Evolutionary conservation across 2,329 filamentous ascomycete species (phyloP), one percentile per base, ranked within the genome.

Genomic region (Epichloe festucae): DNA sequence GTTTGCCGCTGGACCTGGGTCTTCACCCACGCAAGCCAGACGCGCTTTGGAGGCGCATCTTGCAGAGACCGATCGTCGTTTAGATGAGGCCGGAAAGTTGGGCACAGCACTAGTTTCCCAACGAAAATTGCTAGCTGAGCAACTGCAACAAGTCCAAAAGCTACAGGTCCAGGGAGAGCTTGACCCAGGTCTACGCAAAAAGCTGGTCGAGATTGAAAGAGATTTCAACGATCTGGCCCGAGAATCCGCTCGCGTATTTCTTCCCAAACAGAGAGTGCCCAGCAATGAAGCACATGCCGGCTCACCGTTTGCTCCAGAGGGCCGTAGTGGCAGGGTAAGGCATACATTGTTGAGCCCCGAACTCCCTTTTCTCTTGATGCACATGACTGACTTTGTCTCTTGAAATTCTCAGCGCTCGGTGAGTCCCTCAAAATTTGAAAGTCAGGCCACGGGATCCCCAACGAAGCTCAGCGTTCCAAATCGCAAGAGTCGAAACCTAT

Each of bases 161-260:
- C 74, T 87, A 54, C 77, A 89, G 61, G 75, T 79, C 44, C 86
- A 93, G 58, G 81, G 80, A 23, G 86, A 95, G 55, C 81, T 97
- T 49, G 84, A 84, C 0, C 82, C 87, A 3, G 90, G 95, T 58
- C 72, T 98, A 60, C 87, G 86, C 54, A 79, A 61, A 89, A 89
- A 87, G 68, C 77, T 98, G 50, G 76, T 81, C 14, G 89, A 95
- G 56, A 82, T 98, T 54, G 93, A 98, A 67, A 87, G 82, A 66
- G 93, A 98, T 63, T 97, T 94, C 71, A 91, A 95, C 65, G 90
- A 96, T 63, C 84, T 97, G 46, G 89, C 90, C 12, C 79, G 85
- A 56, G 91, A 97, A 65, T 93, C 87, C 46, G 89, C 91, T 43
- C 79, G 91, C 57, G 89, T 88, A 2, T 91, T 96, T 65, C 71